These are phyloP conservation scores for Nemania sp. DNA, from an alignment of 2,329 filamentous ascomycete genomes.

Conservation along the genomic window DNA sequence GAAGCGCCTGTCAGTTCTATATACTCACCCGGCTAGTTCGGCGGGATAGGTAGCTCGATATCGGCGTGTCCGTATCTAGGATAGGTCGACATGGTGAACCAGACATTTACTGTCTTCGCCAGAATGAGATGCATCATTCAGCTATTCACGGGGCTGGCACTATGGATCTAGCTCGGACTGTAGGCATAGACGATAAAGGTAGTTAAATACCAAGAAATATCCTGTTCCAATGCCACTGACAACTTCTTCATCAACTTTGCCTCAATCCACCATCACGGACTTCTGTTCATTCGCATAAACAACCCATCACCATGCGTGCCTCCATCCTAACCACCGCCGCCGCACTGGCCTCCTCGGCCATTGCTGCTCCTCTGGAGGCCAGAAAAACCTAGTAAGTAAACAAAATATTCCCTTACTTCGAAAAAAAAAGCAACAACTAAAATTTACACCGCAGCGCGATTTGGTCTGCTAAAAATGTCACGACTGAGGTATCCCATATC, in stretches of 20 bases:
- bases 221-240: not conserved
- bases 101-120: not conserved
- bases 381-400: not conserved
- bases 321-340: not conserved
- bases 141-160: no score
- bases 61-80: not conserved
- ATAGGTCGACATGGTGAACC: not conserved
- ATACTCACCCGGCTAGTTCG: not conserved
- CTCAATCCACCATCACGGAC: not conserved
- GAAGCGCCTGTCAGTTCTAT: no score
- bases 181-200: not conserved
- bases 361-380: not conserved
- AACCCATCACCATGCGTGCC: conserved; percentile 5
- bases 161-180: not conserved
- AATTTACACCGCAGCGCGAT: no score
- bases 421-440: no score
- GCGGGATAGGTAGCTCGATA: not conserved
- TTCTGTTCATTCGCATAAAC: not conserved
- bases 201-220: not conserved
- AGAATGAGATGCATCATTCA: not conserved
- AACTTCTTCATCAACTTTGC: not conserved
- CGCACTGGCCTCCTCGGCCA: conserved; percentile 3
- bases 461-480: conserved; percentile 5
- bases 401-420: no score
- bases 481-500: not conserved